A percentile compares a stretch with the other conserved stretches of the same genome.
Evolutionary conservation across 2,329 filamentous ascomycete species (phyloP).

Genomic region (Shiraia bambusicola): DNA sequence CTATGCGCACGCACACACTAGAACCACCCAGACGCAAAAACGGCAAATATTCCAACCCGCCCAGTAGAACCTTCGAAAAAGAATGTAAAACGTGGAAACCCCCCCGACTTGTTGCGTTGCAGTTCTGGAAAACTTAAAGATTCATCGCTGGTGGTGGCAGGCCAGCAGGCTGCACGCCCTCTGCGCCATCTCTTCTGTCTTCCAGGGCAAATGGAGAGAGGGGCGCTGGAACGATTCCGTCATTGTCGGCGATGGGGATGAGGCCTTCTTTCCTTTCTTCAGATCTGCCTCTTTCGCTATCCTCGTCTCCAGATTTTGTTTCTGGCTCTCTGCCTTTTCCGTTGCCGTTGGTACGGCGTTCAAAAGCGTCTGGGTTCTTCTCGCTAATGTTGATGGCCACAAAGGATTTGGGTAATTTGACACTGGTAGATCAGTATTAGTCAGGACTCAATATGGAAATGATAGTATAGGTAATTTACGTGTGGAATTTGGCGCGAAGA

Average conservation of each 20-base stretch:
- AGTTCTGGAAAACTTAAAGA: too few species aligned
- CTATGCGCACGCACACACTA: too few species aligned
- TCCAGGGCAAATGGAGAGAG: constrained; percentile 1
- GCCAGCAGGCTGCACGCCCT: constrained; percentile 1
- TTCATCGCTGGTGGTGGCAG: constrained; percentile 15
- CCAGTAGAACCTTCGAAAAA: too few species aligned
- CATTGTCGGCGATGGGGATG: constrained; percentile 6
- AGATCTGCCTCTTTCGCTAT: constrained; percentile 16
- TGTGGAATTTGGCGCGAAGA: constrained; percentile 89
- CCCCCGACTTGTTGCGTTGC: too few species aligned
- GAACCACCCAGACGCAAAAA: too few species aligned
- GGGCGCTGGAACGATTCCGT: constrained; percentile 4
- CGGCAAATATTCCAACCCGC: too few species aligned
- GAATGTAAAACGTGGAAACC: too few species aligned
- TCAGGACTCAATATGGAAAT: not conserved
- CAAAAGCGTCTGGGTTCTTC: constrained; percentile 51
- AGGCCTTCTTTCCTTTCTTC: constrained; percentile 16
- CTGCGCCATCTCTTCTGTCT: constrained; percentile 8
- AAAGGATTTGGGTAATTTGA: constrained; percentile 55
- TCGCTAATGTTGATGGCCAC: constrained; percentile 54
- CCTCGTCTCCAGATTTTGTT: constrained; percentile 12
- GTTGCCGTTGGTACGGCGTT: constrained; percentile 17
- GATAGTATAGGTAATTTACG: constrained; percentile 59
- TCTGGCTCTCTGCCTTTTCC: constrained; percentile 20
- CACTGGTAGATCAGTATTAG: constrained; percentile 28